Base-by-base conservation (phyloP, 441 rosid species). In the Sinapis alba region DNA sequence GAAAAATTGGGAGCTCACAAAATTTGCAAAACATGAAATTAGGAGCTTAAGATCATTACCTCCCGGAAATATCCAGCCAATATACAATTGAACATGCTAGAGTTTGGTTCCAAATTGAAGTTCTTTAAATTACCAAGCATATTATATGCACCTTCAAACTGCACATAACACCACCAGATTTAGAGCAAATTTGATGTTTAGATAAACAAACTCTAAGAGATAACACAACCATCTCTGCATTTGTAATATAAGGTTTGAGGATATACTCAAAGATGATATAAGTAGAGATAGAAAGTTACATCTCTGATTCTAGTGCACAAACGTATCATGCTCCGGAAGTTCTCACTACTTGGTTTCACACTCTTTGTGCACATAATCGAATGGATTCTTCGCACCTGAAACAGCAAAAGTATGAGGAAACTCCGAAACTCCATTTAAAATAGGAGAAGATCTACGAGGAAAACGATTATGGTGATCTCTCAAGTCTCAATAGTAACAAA, bases 41-140 rank as follows among this genome's bases (percentile, higher is more conserved):
- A 3, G 21, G 59, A 45, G 45, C 21, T 71, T 60, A 60, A 21
- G 82, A 51, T 69, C 71, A 79, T 47, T 72, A 94, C 97, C 93
- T 92, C 87, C 63, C 91, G 87, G 75, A 81, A 94, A 68, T 84
- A 89, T 72, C 93, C 98, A 60, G 59, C 83, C 86, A 94, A 78
- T 75, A 94, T 86, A 75, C 83, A 74, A 58, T 92, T 94, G 79
- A 85, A 94, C 87, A 94, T 87, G 85, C 60, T 62, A 75, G 87
- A 61, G 24, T 86, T 83, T 38, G 90, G 93, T 16, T 32, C 51
- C 83, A 91, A 34, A 66, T 84, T 83, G 73, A 83, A 72, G 74
- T 88, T 82, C 91, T 81, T 84, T 81, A 88, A 36, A 76, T 85
- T 86, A 67, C 68, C 68, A 41, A 94, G 90, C 87, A 94, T 81